Conservation (phyloP, 805 yeast genomes). For the Isabelozyma heimii region DNA sequence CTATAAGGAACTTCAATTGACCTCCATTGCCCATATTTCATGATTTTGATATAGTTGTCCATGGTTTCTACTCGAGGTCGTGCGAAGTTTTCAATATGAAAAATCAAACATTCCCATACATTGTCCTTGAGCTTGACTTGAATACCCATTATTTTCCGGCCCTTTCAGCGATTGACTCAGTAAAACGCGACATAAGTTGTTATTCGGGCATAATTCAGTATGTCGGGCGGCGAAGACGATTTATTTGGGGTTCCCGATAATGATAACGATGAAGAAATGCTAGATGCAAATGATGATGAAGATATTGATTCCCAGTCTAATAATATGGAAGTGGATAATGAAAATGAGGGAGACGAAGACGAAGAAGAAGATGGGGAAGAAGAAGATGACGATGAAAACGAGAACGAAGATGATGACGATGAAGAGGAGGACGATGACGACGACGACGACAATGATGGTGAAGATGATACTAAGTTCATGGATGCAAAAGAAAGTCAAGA, state of each 20-base stretch:
- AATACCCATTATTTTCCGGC: neutral
- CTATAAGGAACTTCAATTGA: too few species aligned
- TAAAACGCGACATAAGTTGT: neutral
- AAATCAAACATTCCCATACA: neutral
- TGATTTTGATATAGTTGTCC: too few species aligned
- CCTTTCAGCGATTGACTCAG: too few species aligned
- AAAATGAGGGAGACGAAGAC: conserved; percentile 20
- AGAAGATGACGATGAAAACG: conserved; percentile 17
- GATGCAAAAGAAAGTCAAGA: conserved; percentile 11
- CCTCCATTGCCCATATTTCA: too few species aligned
- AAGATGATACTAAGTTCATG: conserved; percentile 14
- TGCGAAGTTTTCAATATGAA: neutral
- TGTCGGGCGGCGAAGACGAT: conserved; percentile 23
- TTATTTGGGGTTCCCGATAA: conserved; percentile 19
- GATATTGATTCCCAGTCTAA: conserved; percentile 11
- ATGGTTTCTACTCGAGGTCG: conserved; percentile 7
- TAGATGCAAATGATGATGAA: conserved; percentile 13
- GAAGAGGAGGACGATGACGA: conserved; percentile 14
- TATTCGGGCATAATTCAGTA: neutral
- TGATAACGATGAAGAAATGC: conserved; percentile 10
- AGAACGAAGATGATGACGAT: conserved; percentile 15
- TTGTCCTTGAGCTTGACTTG: too few species aligned
- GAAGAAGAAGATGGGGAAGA: conserved; percentile 26
- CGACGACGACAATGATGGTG: conserved; percentile 15
- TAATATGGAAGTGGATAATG: conserved; percentile 20